These are phyloP conservation scores for Larix sibirica DNA, from an alignment of 83 land plant species.

Conservation along the genomic window DNA sequence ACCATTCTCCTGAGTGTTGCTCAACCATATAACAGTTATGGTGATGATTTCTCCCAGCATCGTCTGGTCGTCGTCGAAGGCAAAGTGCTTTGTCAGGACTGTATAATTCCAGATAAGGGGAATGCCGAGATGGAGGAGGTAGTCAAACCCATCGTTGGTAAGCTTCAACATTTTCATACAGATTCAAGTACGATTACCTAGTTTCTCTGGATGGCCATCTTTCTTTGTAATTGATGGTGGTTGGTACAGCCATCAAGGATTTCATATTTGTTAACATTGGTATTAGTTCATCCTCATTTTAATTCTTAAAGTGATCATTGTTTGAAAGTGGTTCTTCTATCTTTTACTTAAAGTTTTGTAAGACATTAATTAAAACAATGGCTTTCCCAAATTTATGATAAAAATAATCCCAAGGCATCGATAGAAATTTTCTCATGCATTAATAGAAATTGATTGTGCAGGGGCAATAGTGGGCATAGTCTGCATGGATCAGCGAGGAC, in stretches of 20 bases:
- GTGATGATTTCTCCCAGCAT: background rate
- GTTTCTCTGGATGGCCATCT: too few species aligned
- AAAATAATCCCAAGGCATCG: background rate
- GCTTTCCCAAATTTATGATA: background rate
- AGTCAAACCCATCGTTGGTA: background rate
- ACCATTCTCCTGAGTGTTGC: background rate
- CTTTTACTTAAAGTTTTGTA: too few species aligned
- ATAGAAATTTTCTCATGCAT: background rate
- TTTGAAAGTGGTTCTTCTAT: too few species aligned
- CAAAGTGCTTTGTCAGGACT: background rate
- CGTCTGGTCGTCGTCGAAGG: background rate
- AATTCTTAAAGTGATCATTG: too few species aligned
- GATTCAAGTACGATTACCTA: too few species aligned
- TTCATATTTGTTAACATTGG: too few species aligned
- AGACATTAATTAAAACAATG: too few species aligned
- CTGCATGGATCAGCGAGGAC: slow-evolving; percentile 42
- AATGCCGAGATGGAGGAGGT: background rate
- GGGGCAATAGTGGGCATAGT: slow-evolving; percentile 38
- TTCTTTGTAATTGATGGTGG: too few species aligned
- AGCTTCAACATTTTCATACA: background rate
- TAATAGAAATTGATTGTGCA: background rate
- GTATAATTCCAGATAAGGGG: background rate
- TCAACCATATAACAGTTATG: background rate
- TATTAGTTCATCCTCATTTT: too few species aligned
- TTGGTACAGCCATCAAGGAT: too few species aligned